A percentile compares a stretch with the other conserved stretches of the same genome.
Evolutionary conservation across 1,284 basidiomycete species (phyloP).

Genomic region (Amylostereum chailletii): DNA sequence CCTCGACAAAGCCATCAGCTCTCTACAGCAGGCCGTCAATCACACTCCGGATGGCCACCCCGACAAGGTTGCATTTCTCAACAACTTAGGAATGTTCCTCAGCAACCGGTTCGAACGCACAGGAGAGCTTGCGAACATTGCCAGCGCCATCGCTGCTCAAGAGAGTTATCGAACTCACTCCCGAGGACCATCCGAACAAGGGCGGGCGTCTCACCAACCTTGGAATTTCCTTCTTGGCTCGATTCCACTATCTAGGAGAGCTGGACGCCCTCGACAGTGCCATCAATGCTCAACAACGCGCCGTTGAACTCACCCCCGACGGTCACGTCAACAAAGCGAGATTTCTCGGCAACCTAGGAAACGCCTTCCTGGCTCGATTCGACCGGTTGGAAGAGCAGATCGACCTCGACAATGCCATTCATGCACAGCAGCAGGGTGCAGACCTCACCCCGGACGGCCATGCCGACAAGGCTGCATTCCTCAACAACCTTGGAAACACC

Average conservation of each 20-base stretch:
- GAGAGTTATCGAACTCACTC: background rate
- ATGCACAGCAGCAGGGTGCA: background rate
- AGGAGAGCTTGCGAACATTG: conserved; percentile 3
- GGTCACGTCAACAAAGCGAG: background rate
- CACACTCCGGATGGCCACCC: background rate
- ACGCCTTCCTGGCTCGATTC: background rate
- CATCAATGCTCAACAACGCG: background rate
- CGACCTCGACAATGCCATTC: background rate
- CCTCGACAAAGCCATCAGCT: background rate
- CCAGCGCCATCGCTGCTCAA: background rate
- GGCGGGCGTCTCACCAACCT: background rate
- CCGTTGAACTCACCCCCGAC: background rate
- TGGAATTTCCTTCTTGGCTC: background rate
- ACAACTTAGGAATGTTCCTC: background rate
- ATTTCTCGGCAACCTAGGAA: background rate
- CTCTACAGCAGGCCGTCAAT: background rate
- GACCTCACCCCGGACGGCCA: conserved; percentile 1
- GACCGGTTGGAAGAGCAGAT: background rate
- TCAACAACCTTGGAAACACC: conserved; percentile 19
- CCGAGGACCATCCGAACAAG: background rate
- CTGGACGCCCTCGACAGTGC: background rate
- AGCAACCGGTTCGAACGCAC: background rate
- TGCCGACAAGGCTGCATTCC: conserved; percentile 4
- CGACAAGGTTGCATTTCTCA: background rate
- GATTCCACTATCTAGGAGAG: background rate